These are phyloP conservation scores for Gastrolobium bilobum DNA, from an alignment of 306 rosid species.

Conservation along the genomic window DNA sequence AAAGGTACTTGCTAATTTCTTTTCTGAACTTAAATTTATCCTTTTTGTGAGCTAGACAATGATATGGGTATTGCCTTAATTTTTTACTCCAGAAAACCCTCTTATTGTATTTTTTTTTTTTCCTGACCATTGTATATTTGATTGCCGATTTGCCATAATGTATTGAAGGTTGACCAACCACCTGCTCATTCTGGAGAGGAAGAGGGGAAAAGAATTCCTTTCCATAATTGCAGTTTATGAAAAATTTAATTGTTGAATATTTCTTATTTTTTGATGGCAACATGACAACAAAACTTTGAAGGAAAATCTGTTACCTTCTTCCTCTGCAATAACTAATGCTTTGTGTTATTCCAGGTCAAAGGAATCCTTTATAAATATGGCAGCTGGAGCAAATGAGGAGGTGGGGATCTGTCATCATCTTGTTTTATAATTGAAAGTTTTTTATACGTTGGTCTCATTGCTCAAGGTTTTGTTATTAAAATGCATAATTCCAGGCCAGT, in stretches of 20 bases:
- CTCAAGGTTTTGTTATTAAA: conserved; percentile 13
- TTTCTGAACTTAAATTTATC: conserved; percentile 29
- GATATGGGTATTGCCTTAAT: conserved; percentile 15
- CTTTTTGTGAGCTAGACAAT: neutral
- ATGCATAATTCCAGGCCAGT: conserved; percentile 67
- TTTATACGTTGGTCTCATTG: conserved; percentile 11
- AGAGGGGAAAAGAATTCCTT: conserved; percentile 11
- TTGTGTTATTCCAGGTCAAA: conserved; percentile 69
- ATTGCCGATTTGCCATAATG: neutral
- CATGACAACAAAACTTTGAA: conserved; percentile 14
- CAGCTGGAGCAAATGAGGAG: conserved; percentile 99
- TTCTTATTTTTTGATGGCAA: neutral
- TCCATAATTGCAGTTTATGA: conserved; percentile 1
- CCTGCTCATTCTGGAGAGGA: conserved; percentile 26
- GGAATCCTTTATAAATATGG: conserved; percentile 84
- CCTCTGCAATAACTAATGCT: conserved; percentile 37
- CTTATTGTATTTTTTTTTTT: conserved; percentile 1
- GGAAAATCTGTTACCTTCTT: neutral
- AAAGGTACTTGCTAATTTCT: conserved; percentile 63
- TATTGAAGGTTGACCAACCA: conserved; percentile 22
- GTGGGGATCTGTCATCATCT: conserved; percentile 52
- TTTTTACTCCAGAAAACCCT: neutral
- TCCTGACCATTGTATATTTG: conserved; percentile 26
- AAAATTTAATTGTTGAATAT: conserved; percentile 28
- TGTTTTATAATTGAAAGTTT: conserved; percentile 22